Evolutionary conservation across 768 basidiomycete species (phyloP).

Genomic region (Omphalotus guepiniiformis): DNA sequence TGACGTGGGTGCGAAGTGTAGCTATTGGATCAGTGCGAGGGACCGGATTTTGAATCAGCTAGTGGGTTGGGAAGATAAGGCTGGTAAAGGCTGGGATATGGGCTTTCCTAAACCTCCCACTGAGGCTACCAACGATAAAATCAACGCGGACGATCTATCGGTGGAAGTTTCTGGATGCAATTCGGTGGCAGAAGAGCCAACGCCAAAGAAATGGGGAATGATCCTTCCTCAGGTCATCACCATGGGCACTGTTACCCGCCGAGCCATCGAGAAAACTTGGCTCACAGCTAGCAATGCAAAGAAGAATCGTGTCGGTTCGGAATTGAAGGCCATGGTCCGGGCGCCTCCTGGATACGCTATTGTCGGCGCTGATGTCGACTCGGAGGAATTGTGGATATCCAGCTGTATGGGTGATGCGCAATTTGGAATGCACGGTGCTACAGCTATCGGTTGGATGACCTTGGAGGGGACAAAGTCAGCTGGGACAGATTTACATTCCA

Average conservation of each 20-base stretch:
- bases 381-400: slow-evolving; percentile 98
- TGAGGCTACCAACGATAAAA: slow-evolving; percentile 6
- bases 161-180: slow-evolving; percentile 9
- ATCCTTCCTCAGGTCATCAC: slow-evolving; percentile 95
- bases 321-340: slow-evolving; percentile 96
- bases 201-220: slow-evolving; percentile 68
- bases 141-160: slow-evolving; percentile 15
- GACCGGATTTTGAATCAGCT: slow-evolving; percentile 91
- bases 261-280: slow-evolving; percentile 98
- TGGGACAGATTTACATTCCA: slow-evolving; percentile 95
- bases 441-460: slow-evolving; percentile 99
- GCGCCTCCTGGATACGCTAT: slow-evolving; percentile 92
- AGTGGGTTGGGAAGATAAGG: slow-evolving; percentile 75
- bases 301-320: slow-evolving; percentile 95
- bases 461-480: slow-evolving; percentile 93
- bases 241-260: slow-evolving; percentile 98
- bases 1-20: slow-evolving; percentile 90
- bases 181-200: slow-evolving; percentile 4
- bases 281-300: slow-evolving; percentile 98
- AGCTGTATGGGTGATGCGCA: slow-evolving; percentile 98
- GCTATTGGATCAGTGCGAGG: slow-evolving; percentile 95
- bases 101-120: slow-evolving; percentile 36
- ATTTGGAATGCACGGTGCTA: slow-evolving; percentile 94
- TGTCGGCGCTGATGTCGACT: slow-evolving; percentile 98
- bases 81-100: slow-evolving; percentile 33